Evolutionary conservation across 1,284 basidiomycete genomes (phyloP), one percentile per base, ranked within the genome.

Genomic region (Puccinia coronata): DNA sequence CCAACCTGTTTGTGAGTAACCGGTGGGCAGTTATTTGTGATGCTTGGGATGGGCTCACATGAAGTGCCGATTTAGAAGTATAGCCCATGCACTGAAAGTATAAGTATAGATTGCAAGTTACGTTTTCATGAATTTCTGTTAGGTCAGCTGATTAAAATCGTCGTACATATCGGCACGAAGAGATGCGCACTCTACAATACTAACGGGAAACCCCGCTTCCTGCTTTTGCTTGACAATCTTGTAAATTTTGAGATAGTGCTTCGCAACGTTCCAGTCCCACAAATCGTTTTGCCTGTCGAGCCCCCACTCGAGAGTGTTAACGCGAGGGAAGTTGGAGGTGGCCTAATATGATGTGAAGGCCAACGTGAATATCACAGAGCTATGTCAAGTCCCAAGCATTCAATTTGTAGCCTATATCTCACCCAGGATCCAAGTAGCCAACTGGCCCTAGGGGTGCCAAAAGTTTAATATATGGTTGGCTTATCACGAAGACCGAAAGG

Each of bases 341-440:
- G 78, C 67, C 78, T n/a, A n/a, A n/a, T 80, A 41, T 55, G 11
- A 14, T 28, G 39, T 20, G 36, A 61, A 69, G 36, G 25, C 39
- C 20, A 34, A 9, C 36, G 34, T 39, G 53, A 51, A 25, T 31
- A 23, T 49, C 11, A n/a, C 34, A 16, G 9, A 47, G 16, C 43
- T 47, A 47, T 47, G 43, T 16, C 43, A 47, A 69, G 53, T 6
- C 34, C 31, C 51, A 34, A 77, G 34, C 36, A 43, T 31, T 36
- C 5, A 28, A 23, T 69, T 11, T 12, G 12, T 23, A 25, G 28
- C 3, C 67, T n/a, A n/a, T 18, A 25, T 51, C 63, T 79, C 41
- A 79, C 76, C 76, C 76, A 79, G 20, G 61, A 79, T 5, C 65
- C 76, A 41, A 79, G 36, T 20, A 79, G 34, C 76, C 76, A 79